Percentiles rank a stretch among this genome's conserved stretches.
Conservation (phyloP, 768 basidiomycete species). For the Tylopilus cervinicoccineus region DNA sequence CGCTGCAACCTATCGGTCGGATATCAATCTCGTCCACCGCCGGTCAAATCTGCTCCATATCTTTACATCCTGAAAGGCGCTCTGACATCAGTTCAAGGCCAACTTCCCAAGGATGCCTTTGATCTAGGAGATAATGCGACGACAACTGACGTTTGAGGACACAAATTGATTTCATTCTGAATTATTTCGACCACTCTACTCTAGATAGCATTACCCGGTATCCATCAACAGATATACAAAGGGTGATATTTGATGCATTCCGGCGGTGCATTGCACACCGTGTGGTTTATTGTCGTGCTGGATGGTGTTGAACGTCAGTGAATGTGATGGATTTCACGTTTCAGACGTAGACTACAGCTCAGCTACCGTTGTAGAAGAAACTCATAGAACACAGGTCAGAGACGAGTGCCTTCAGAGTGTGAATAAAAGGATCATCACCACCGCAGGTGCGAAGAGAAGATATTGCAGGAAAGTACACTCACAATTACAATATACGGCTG, state of each 20-base stretch:
- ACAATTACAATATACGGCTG: slow-evolving; percentile 5
- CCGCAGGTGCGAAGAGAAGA: slow-evolving; percentile 16
- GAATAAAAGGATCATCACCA: slow-evolving; percentile 62
- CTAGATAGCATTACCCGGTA: neutral
- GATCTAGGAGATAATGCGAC: slow-evolving; percentile 39
- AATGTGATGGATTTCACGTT: neutral
- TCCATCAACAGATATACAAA: neutral
- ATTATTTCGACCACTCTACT: neutral
- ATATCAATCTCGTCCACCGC: slow-evolving; percentile 77
- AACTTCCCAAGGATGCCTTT: slow-evolving; percentile 81
- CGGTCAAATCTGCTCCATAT: slow-evolving; percentile 71
- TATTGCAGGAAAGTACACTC: slow-evolving; percentile 11
- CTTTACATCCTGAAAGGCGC: slow-evolving; percentile 79
- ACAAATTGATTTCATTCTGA: neutral
- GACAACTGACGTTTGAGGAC: slow-evolving; percentile 3
- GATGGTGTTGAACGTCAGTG: slow-evolving; percentile 5
- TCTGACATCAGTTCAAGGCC: slow-evolving; percentile 85
- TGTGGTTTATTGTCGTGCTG: neutral
- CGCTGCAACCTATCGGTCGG: slow-evolving; percentile 47
- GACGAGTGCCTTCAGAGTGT: slow-evolving; percentile 62
- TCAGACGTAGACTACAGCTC: slow-evolving; percentile 37
- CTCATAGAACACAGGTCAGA: slow-evolving; percentile 45
- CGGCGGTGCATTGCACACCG: neutral
- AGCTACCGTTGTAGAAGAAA: slow-evolving; percentile 84
- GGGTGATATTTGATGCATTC: neutral